These are phyloP conservation scores for Pleomassaria siparia DNA, from an alignment of 2,329 filamentous ascomycete species.

Conservation along the genomic window DNA sequence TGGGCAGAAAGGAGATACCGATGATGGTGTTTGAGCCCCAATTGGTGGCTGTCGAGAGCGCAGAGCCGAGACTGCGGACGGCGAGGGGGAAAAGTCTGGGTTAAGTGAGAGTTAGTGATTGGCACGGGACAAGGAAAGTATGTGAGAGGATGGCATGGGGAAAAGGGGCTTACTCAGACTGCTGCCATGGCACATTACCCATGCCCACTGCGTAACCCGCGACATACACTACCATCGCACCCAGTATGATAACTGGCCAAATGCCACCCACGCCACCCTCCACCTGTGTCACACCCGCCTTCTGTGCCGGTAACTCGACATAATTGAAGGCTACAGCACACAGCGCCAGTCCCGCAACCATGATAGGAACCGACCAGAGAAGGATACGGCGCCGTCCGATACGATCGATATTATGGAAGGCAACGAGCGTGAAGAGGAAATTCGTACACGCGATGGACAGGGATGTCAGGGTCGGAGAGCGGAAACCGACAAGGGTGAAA, in stretches of 20 bases:
- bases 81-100: constrained; percentile 69
- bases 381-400: constrained; percentile 61
- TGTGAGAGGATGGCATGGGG: not conserved
- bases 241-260: constrained; percentile 59
- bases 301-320: constrained; percentile 51
- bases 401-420: constrained; percentile 48
- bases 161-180: constrained; percentile 64
- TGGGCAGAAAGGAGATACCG: constrained; percentile 81
- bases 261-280: constrained; percentile 14
- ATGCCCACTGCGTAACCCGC: constrained; percentile 83
- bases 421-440: constrained; percentile 50
- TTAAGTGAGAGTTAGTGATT: not conserved
- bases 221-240: constrained; percentile 80
- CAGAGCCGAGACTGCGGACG: constrained; percentile 72
- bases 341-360: constrained; percentile 71
- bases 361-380: constrained; percentile 80
- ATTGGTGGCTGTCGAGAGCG: constrained; percentile 76
- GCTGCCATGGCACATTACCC: constrained; percentile 95
- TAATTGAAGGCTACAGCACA: constrained; percentile 73
- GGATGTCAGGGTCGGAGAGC: constrained; percentile 47
- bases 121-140: not conserved
- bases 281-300: constrained; percentile 1
- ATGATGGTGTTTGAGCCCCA: constrained; percentile 88
- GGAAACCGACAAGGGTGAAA: constrained; percentile 50
- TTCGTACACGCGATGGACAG: constrained; percentile 50